These are phyloP conservation scores for Olyra latifolia DNA, from an alignment of 176 grass and related monocot genomes.

Conservation along the genomic window DNA sequence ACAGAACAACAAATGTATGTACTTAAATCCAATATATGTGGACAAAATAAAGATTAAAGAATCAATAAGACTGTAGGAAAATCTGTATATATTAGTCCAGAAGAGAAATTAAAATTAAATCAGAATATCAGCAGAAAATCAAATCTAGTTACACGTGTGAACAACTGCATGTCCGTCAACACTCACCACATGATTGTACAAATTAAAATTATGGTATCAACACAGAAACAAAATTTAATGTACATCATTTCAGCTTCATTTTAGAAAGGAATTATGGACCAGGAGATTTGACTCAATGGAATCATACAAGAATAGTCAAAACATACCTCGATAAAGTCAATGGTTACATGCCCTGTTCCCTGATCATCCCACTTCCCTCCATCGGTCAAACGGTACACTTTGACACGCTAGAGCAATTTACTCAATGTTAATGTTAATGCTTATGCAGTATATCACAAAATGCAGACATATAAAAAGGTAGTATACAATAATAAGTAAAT, in stretches of 20 bases:
- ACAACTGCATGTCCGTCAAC: neutral
- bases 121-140: neutral
- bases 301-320: conserved; percentile 10
- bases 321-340: conserved; percentile 71
- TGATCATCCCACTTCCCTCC: conserved; percentile 77
- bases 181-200: conserved; percentile 26
- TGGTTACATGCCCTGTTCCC: conserved; percentile 76
- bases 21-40: conserved; percentile 15
- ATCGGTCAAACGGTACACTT: conserved; percentile 58
- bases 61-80: conserved; percentile 15
- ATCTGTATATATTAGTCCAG: neutral
- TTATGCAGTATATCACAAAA: conserved; percentile 11
- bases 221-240: conserved; percentile 13
- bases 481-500: conserved; percentile 3
- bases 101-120: neutral
- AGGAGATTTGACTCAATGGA: neutral
- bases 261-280: neutral
- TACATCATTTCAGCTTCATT: neutral
- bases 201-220: conserved; percentile 25
- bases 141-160: conserved; percentile 16
- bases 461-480: neutral
- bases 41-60: neutral
- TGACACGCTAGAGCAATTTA: conserved; percentile 69
- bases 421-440: conserved; percentile 16
- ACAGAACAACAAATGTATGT: neutral